Percentiles rank a stretch among this genome's conserved stretches.
Conservation (phyloP, 176 grass and related monocot species). For the Triticum monococcum region DNA sequence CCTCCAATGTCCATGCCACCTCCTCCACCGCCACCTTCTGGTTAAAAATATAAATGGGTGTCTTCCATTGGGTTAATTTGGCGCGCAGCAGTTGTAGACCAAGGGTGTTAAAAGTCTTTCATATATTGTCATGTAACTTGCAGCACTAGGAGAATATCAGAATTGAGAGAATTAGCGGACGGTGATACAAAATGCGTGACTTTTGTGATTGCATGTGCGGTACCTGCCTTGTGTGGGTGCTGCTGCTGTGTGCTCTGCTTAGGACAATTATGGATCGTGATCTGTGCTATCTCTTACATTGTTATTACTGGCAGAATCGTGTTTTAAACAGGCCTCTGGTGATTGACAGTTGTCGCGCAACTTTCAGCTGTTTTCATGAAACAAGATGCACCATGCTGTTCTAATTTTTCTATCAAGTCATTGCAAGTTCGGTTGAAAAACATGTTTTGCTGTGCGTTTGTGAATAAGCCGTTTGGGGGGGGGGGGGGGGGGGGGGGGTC, state of each 20-base stretch:
- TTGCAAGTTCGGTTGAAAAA: too few relatives aligned
- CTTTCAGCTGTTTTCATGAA: not conserved
- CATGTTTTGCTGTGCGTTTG: too few relatives aligned
- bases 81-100: conserved; percentile 30
- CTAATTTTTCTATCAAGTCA: not conserved
- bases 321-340: not conserved
- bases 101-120: conserved; percentile 26
- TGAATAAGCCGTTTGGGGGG: too few relatives aligned
- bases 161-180: not conserved
- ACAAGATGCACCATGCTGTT: not conserved
- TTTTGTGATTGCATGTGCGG: conserved; percentile 28
- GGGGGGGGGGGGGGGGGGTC: too few relatives aligned
- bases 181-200: conserved; percentile 20
- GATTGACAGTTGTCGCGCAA: not conserved
- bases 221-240: not conserved
- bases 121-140: conserved; percentile 33
- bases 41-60: conserved; percentile 16
- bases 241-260: not conserved
- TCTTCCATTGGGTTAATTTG: conserved; percentile 1
- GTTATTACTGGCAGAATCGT: not conserved
- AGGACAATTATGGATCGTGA: not conserved
- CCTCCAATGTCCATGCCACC: conserved; percentile 54
- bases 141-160: not conserved
- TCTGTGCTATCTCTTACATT: not conserved
- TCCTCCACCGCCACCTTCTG: conserved; percentile 38